Base-by-base conservation (phyloP, 139 green algal genomes). In the Closterium sp. region DNA sequence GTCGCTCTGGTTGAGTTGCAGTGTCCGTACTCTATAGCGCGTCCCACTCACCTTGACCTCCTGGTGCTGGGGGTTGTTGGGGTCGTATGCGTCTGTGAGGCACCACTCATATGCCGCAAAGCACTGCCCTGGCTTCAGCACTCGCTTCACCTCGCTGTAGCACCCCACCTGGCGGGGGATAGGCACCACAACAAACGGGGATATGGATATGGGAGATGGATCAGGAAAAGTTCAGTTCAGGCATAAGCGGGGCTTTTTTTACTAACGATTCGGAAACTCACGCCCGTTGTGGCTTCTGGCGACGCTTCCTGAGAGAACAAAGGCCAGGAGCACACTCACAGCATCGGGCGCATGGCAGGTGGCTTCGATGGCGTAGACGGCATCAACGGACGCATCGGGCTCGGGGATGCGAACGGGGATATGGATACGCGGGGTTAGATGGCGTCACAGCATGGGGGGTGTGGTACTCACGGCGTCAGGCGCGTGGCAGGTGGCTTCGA, bases 31-130 rank as follows among this genome's bases (percentile, higher is more conserved):
- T n/a, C n/a, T n/a, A n/a, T n/a, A n/a, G n/a, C n/a, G n/a, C n/a
- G n/a, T n/a, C n/a, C n/a, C n/a, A 7, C 45, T 24, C 7, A 89
- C 90, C 89, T 96, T 96, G 87, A 93, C 86, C 42, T 88, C 89
- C n/a, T 1, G 24, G 90, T 95, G 94, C 70, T 94, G 45, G 7
- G 31, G 19, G 62, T 95, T 94, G 38, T 89, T 86, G 86, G 70
- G n/a, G 89, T 96, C 89, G 88, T 95, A 96, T 28, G 94, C 91
- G 50, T 95, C 93, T 17, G 95, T 96, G 30, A 96, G n/a, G 89
- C 95, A 96, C 95, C 95, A 96, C 89, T 96, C 95, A 85, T 96
- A 96, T 0, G 45, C 92, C 4, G 95, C 94, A 89, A 96, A 96
- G 28, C 90, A 62, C 17, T 89, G 86, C 10, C 95, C 95, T 3